Evolutionary conservation across 129 eudicot genomes (phyloP), one percentile per base, ranked within the genome.

Genomic region (Rutidosis leptorrhynchoides): DNA sequence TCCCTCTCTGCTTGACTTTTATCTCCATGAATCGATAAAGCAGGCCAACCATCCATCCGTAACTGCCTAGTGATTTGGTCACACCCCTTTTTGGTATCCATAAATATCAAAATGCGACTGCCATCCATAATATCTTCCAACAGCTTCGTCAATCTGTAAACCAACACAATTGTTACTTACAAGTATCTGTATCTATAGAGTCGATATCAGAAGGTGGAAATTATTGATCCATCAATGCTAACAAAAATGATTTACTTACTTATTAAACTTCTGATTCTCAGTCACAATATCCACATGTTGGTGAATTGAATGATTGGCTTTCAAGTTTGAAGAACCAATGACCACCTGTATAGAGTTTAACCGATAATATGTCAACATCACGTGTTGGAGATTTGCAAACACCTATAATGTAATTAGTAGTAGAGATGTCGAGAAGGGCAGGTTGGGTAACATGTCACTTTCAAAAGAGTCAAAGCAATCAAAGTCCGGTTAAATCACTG

Each of bases 101-200:
- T 86, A 74, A 94, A 94, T 74, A 94, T 86, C 80, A 94, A 59
- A 57, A 94, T 94, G 9, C 95, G 90, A 68, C 97, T 89, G 40
- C 99, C 99, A 72, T 89, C 97, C 99, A 94, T 94, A 29, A 94
- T 94, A 69, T 94, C 99, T 75, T 94, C 99, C 74, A 94, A 84
- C 63, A 94, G 80, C 72, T 89, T 90, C 69, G 86, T 95, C 79
- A 94, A 78, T 75, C 97, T 94, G 69, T n/a, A 43, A 80, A 6
- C 62, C 24, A 10, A 3, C 24, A 19, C 11, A 33, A 30, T 19
- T 55, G 15, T 48, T 51, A 67, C 26, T 32, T 49, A 7, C 2
- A 48, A 48, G 27, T 30, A 48, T 23, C 35, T n/a, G n/a, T n/a
- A n/a, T n/a, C n/a, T n/a, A n/a, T n/a, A n/a, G n/a, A n/a, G n/a